These are phyloP conservation scores for Carex kokanica DNA, from an alignment of 176 grass and related monocot species.

Conservation along the genomic window DNA sequence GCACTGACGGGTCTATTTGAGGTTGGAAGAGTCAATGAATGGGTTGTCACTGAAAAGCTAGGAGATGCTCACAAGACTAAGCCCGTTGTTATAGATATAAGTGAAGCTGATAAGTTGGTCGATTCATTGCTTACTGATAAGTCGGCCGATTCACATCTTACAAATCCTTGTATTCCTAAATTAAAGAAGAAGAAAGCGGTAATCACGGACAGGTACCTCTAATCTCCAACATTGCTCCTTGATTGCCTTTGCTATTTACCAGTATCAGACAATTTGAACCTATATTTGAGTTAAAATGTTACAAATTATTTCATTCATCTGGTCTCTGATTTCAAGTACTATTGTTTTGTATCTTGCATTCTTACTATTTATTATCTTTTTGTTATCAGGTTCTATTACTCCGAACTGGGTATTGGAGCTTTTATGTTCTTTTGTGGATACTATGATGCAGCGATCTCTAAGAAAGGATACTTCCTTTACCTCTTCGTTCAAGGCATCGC, in stretches of 20 bases:
- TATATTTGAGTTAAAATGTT: not conserved
- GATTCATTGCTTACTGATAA: constrained; percentile 5
- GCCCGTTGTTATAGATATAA: constrained; percentile 27
- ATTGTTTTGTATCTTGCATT: too few relatives aligned
- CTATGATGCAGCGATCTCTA: constrained; percentile 58
- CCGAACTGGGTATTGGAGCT: constrained; percentile 58
- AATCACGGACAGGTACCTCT: constrained; percentile 40
- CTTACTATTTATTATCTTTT: not conserved
- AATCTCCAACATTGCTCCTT: not conserved
- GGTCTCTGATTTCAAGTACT: not conserved
- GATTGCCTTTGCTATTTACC: not conserved
- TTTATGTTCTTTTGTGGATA: constrained; percentile 59
- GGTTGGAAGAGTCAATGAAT: constrained; percentile 84
- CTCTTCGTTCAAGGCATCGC: constrained; percentile 68
- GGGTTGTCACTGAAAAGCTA: constrained; percentile 92
- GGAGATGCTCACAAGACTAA: constrained; percentile 69
- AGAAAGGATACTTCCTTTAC: constrained; percentile 74
- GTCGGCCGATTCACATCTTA: constrained; percentile 14
- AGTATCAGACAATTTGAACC: not conserved
- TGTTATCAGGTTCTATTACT: constrained; percentile 60
- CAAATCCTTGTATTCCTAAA: constrained; percentile 38
- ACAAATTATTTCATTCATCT: not conserved
- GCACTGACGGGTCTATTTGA: constrained; percentile 64
- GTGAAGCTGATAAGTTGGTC: constrained; percentile 39
- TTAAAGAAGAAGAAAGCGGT: constrained; percentile 36